Percentiles rank a stretch among this genome's conserved stretches.
These are phyloP conservation scores for Pichia occidentalis DNA, from an alignment of 805 yeast species.

Conservation along the genomic window DNA sequence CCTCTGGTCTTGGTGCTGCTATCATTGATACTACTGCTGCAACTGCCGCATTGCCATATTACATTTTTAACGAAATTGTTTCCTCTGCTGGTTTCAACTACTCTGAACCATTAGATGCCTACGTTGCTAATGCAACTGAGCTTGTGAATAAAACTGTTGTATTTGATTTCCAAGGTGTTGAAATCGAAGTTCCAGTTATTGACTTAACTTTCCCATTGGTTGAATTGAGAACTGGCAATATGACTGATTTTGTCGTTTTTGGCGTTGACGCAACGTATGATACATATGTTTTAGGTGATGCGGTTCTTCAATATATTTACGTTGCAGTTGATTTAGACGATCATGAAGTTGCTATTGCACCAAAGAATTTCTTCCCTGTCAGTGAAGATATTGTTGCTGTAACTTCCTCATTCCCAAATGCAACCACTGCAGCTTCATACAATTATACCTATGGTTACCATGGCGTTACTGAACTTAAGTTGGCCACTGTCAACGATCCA, in stretches of 20 bases:
- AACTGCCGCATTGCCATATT: slow-evolving; percentile 36
- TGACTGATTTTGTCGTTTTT: slow-evolving; percentile 32
- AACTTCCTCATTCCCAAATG: slow-evolving; percentile 10
- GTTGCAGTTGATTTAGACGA: slow-evolving; percentile 50
- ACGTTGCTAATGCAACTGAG: slow-evolving; percentile 36
- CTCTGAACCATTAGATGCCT: slow-evolving; percentile 35
- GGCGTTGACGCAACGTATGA: slow-evolving; percentile 31
- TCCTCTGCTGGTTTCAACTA: slow-evolving; percentile 36
- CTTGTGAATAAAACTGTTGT: slow-evolving; percentile 24
- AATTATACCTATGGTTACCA: slow-evolving; percentile 12
- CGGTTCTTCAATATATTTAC: slow-evolving; percentile 45
- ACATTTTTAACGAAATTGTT: slow-evolving; percentile 21
- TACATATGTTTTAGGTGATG: slow-evolving; percentile 44
- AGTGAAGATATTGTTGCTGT: slow-evolving; percentile 11
- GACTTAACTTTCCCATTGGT: slow-evolving; percentile 12
- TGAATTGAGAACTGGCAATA: slow-evolving; percentile 6
- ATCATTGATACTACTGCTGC: slow-evolving; percentile 51
- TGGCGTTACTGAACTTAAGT: slow-evolving; percentile 12
- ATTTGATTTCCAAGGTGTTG: slow-evolving; percentile 49
- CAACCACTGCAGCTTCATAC: slow-evolving; percentile 12
- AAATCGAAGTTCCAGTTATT: slow-evolving; percentile 41
- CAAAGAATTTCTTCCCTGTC: slow-evolving; percentile 9
- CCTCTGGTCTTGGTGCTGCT: slow-evolving; percentile 27
- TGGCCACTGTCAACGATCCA: slow-evolving; percentile 13
- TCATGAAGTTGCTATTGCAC: slow-evolving; percentile 39